These are phyloP conservation scores for Suhomyces coccinellae DNA, from an alignment of 1,139 yeast genomes.

Conservation along the genomic window DNA sequence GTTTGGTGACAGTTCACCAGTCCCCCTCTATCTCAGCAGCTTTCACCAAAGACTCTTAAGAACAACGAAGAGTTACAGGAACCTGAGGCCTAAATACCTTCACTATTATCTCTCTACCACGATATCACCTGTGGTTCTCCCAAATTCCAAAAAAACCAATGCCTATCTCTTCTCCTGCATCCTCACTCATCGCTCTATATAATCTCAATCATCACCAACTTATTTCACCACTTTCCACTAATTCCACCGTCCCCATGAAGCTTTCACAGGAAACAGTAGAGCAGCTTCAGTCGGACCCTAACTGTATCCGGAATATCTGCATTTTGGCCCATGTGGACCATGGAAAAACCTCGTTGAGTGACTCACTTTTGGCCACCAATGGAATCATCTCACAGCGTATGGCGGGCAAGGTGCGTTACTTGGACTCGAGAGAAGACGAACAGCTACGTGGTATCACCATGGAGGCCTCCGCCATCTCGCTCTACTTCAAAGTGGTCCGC, in stretches of 20 bases:
- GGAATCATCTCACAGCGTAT: conserved; percentile 92
- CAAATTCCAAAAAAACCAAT: neutral
- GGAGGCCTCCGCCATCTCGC: conserved; percentile 93
- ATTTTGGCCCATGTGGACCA: conserved; percentile 98
- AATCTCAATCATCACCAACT: too few relatives aligned
- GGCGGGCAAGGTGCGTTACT: conserved; percentile 92
- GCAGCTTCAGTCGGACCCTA: conserved; percentile 67
- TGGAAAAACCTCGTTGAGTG: conserved; percentile 95
- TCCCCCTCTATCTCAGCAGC: too few relatives aligned
- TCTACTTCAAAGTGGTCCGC: conserved; percentile 70
- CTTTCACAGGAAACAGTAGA: conserved; percentile 63
- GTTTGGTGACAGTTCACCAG: too few relatives aligned
- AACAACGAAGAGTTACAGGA: too few relatives aligned
- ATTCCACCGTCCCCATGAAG: conserved; percentile 34
- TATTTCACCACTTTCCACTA: neutral
- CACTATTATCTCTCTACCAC: too few relatives aligned
- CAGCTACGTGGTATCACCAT: conserved; percentile 95
- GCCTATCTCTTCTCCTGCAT: neutral
- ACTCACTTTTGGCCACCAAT: conserved; percentile 88
- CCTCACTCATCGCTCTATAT: neutral
- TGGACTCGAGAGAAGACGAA: conserved; percentile 95
- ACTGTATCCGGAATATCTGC: conserved; percentile 82
- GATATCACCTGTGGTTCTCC: neutral
- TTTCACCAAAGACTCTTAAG: too few relatives aligned
- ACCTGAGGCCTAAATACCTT: too few relatives aligned